Evolutionary conservation across 306 rosid species (phyloP).

Genomic region (Medicago lupulina): DNA sequence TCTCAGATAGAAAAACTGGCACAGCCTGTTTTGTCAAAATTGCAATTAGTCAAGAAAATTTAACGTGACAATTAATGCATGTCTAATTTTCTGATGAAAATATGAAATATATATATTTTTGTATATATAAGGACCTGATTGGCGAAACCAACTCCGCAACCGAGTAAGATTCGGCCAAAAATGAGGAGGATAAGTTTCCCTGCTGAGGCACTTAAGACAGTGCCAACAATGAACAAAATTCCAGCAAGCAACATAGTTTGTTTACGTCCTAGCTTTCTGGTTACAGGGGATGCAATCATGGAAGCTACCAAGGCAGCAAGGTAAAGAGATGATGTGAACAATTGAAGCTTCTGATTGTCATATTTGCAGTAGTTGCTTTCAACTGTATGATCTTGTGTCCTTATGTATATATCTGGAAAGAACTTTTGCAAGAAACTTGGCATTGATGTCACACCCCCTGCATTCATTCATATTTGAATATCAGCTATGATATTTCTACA

Average conservation of each 20-base stretch:
- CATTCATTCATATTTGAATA: neutral
- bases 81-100: no score
- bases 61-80: no score
- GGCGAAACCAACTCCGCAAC: constrained; percentile 85
- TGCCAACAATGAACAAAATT: constrained; percentile 60
- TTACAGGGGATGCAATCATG: constrained; percentile 61
- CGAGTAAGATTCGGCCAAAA: constrained; percentile 64
- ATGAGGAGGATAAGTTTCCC: constrained; percentile 58
- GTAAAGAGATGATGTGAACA: constrained; percentile 87
- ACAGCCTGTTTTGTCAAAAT: constrained; percentile 46
- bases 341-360: constrained; percentile 68
- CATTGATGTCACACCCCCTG: constrained; percentile 89
- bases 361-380: constrained; percentile 77
- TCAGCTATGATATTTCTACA: no score
- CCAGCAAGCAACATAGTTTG: constrained; percentile 79
- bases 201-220: constrained; percentile 56
- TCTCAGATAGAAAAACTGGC: constrained; percentile 74
- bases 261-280: constrained; percentile 62
- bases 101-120: no score
- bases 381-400: neutral
- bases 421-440: constrained; percentile 56
- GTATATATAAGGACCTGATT: constrained; percentile 55
- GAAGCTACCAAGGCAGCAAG: constrained; percentile 74
- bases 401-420: constrained; percentile 63
- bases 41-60: neutral